Evolutionary conservation across 306 rosid species (phyloP).

Genomic region (Gastrolobium bilobum): DNA sequence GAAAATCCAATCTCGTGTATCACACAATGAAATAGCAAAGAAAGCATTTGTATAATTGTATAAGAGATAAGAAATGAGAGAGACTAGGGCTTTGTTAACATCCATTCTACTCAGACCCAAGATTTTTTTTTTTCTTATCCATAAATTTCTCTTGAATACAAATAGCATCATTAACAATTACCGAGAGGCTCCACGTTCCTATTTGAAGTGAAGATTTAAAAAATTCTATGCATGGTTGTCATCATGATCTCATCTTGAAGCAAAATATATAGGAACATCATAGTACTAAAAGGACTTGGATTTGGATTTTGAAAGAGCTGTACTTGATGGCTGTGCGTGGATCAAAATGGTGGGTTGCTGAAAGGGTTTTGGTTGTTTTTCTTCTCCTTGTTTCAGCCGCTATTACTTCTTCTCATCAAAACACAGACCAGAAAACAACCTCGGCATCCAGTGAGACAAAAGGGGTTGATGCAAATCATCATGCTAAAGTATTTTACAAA

Average conservation of each 20-base stretch:
- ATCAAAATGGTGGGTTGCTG: constrained; percentile 51
- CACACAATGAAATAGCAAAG: no score
- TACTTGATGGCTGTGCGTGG: constrained; percentile 40
- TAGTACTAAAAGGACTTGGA: neutral
- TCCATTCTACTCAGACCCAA: neutral
- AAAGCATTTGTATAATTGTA: no score
- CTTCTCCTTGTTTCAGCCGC: constrained; percentile 51
- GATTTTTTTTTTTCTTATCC: neutral
- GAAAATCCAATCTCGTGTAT: no score
- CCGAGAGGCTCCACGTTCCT: neutral
- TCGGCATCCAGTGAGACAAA: constrained; percentile 35
- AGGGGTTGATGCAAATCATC: constrained; percentile 9
- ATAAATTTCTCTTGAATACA: neutral
- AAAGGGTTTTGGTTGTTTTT: constrained; percentile 53
- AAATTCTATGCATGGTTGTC: neutral
- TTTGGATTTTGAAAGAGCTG: constrained; percentile 15
- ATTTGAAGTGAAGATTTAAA: constrained; percentile 26
- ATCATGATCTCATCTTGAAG: constrained; percentile 25
- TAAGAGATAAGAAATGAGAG: neutral
- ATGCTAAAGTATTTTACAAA: constrained; percentile 57
- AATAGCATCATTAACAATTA: neutral
- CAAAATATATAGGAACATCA: constrained; percentile 7
- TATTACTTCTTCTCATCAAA: constrained; percentile 57
- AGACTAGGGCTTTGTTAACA: constrained; percentile 2
- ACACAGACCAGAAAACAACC: constrained; percentile 48